Evolutionary conservation across 1,139 yeast genomes (phyloP).

Genomic region (Kurtzmaniella quercitrusa): DNA sequence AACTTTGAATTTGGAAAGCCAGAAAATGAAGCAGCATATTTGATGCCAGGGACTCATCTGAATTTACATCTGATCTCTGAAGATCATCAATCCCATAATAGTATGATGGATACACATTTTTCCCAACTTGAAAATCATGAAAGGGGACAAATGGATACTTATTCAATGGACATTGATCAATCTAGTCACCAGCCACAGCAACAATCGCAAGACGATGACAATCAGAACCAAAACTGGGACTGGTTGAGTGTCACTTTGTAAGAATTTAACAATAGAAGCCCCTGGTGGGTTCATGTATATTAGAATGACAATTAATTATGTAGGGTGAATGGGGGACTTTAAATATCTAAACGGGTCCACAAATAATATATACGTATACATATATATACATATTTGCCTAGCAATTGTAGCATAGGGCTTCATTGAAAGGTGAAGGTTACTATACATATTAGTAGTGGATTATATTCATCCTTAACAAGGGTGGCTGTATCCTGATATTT

Average conservation of each 20-base stretch:
- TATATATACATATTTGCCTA: too few relatives aligned
- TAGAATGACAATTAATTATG: not conserved
- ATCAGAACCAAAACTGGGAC: slow-evolving; percentile 27
- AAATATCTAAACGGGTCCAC: too few relatives aligned
- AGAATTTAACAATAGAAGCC: slow-evolving; percentile 6
- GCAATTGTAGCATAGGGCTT: too few relatives aligned
- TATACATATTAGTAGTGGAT: too few relatives aligned
- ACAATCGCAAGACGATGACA: slow-evolving; percentile 3
- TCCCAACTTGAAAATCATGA: not conserved
- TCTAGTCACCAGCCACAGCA: not conserved
- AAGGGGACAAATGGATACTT: not conserved
- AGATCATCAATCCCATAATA: not conserved
- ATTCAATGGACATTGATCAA: slow-evolving; percentile 1
- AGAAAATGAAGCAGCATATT: not conserved
- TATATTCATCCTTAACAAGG: too few relatives aligned
- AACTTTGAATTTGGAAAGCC: not conserved
- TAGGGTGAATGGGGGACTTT: too few relatives aligned
- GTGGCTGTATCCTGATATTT: too few relatives aligned
- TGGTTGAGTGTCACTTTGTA: slow-evolving; percentile 37
- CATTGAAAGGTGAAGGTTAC: too few relatives aligned
- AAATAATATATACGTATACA: too few relatives aligned
- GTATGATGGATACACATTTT: not conserved
- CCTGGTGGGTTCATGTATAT: not conserved
- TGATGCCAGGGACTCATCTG: not conserved
- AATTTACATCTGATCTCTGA: slow-evolving; percentile 1